Base-by-base conservation (phyloP, 2,329 filamentous ascomycete species). In the Talaromyces sp. region DNA sequence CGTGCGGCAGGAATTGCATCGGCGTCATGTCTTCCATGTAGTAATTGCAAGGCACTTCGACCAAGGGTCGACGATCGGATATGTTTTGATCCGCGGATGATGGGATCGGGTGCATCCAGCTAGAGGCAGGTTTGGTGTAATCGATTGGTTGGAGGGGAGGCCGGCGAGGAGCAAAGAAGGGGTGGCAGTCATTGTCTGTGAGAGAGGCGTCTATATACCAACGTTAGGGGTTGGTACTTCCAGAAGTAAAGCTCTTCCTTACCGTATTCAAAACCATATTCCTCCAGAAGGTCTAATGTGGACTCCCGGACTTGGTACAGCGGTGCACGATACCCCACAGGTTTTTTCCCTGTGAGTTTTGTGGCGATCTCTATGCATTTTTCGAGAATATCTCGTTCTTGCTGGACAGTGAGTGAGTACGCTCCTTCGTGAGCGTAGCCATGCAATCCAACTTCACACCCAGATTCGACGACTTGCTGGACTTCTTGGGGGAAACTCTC, bases 361-460 rank as follows among this genome's bases (percentile, higher is more conserved):
- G 85, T 90, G 36, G 92, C 81, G 73, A 92, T 81, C 25, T 83
- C 82, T 70, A 87, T 91, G 19, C 88, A 91, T 74, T 90, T 90
- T 68, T 89, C 86, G 6, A 93, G 81, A 2, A 92, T 86, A 58
- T 89, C 88, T 11, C 82, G 82, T 71, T 92, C 89, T 75, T 92
- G 89, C 68, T 90, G 87, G 1, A 88, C 71, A 0, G 82, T 88
- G 85, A 91, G 89, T 57, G 87, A 84, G 10, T 80, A 81, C 0
- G 88, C 87, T 64, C 90, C 90, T 69, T 91, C 88, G 65, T 91
- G 88, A 0, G 84, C 85, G 73, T 91, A 91, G 17, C 87, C 88
- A 52, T 72, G 75, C 6, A 75, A 65, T 9, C 77, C 83, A 53
- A 85, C 80, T 65, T 85, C 83, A 5, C 77, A 78, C 7, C 84